Evolutionary conservation across 2,329 filamentous ascomycete species (phyloP).

Genomic region (Zymoseptoria tritici): DNA sequence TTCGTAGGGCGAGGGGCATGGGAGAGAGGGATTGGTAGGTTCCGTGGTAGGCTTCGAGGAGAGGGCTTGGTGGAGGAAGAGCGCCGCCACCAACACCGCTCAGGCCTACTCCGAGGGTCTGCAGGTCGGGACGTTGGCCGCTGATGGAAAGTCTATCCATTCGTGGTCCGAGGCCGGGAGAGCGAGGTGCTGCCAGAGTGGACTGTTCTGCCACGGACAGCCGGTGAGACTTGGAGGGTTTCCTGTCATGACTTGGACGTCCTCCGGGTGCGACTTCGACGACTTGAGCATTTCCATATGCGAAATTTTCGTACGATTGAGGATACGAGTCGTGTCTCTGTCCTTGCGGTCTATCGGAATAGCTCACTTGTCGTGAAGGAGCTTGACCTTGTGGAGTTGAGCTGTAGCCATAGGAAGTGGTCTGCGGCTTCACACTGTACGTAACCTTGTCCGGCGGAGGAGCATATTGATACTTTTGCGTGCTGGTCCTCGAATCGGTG

Average conservation of each 20-base stretch:
- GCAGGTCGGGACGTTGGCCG: conserved; percentile 37
- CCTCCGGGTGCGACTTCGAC: conserved; percentile 37
- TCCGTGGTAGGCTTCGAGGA: conserved; percentile 86
- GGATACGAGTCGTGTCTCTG: conserved; percentile 16
- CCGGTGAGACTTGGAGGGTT: conserved; percentile 11
- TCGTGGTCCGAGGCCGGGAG: conserved; percentile 31
- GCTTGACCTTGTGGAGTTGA: conserved; percentile 14
- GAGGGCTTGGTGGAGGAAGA: conserved; percentile 66
- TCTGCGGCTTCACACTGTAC: conserved; percentile 34
- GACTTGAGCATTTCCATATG: conserved; percentile 26
- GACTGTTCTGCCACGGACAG: conserved; percentile 14
- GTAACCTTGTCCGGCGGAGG: conserved; percentile 34
- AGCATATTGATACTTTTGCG: conserved; percentile 32
- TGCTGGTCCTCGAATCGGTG: conserved; percentile 13
- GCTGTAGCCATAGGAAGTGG: background rate
- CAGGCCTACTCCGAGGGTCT: conserved; percentile 24
- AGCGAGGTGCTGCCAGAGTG: conserved; percentile 24
- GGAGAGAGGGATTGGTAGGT: conserved; percentile 92
- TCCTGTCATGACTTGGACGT: conserved; percentile 13
- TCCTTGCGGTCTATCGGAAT: conserved; percentile 11
- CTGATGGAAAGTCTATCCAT: conserved; percentile 43
- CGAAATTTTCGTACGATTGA: conserved; percentile 13
- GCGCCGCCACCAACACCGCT: conserved; percentile 25
- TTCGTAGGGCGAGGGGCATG: conserved; percentile 75
- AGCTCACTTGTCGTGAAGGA: conserved; percentile 6